These are phyloP conservation scores for Pleurozium schreberi DNA, from an alignment of 225 moss, liverwort and hornwort genomes.

Conservation along the genomic window DNA sequence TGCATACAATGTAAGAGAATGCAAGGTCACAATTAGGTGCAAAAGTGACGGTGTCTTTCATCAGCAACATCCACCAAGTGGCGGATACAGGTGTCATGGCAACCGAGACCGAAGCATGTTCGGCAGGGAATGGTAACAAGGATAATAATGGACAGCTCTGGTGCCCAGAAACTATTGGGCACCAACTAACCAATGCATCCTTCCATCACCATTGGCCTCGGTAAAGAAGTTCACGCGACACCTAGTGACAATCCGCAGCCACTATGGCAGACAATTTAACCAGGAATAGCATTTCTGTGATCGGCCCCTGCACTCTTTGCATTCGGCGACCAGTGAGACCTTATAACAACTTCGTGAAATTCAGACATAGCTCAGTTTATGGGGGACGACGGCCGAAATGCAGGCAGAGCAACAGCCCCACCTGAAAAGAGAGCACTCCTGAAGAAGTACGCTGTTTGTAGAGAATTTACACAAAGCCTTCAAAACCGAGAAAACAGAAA, in stretches of 20 bases:
- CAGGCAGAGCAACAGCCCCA: not conserved
- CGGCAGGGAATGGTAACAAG: not conserved
- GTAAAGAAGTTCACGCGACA: not conserved
- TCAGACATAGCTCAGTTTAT: constrained; percentile 30
- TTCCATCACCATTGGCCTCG: not conserved
- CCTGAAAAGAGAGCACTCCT: constrained; percentile 3
- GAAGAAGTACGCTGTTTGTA: constrained; percentile 12
- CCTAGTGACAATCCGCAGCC: not conserved
- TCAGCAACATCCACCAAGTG: not conserved
- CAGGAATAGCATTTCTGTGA: not conserved
- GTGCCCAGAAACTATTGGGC: not conserved
- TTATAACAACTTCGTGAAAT: not conserved
- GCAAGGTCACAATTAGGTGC: not conserved
- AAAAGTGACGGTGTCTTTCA: not conserved
- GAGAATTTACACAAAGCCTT: constrained; percentile 1
- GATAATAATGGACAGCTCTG: not conserved
- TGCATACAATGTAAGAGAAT: not conserved
- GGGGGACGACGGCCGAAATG: constrained; percentile 23
- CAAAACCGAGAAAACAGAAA: not conserved
- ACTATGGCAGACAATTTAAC: not conserved
- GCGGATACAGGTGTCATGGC: not conserved
- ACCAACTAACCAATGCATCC: not conserved
- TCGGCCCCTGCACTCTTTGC: not conserved
- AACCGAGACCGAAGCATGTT: not conserved
- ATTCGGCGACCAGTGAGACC: not conserved